A percentile compares a stretch with the other conserved stretches of the same genome.
Evolutionary conservation across 371 early-diverging fungal genomes (phyloP).

Genomic region (Mucor ambiguus): DNA sequence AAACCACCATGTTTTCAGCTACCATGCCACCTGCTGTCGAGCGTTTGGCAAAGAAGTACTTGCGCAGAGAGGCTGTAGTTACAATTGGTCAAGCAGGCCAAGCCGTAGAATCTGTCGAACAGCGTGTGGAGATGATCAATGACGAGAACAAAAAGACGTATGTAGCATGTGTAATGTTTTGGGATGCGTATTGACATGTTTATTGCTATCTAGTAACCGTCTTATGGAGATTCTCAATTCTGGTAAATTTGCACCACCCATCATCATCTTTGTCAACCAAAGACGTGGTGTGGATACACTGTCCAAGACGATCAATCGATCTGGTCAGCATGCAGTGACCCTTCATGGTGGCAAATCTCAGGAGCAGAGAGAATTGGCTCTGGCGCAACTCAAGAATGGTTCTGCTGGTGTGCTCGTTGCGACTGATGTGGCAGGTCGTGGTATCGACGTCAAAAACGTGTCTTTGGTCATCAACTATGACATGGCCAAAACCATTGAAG

Average conservation of each 20-base stretch:
- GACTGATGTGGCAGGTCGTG: conserved; percentile 98
- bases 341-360: conserved; percentile 97
- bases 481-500: conserved; percentile 96
- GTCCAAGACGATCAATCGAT: conserved; percentile 69
- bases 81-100: conserved; percentile 98
- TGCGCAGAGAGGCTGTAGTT: conserved; percentile 93
- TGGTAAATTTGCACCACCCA: conserved; percentile 76
- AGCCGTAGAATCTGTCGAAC: conserved; percentile 94
- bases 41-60: conserved; percentile 89
- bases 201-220: conserved; percentile 55
- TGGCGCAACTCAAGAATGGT: conserved; percentile 77
- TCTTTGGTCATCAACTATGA: conserved; percentile 97
- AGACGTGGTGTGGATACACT: conserved; percentile 86
- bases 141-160: conserved; percentile 86
- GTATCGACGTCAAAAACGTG: conserved; percentile 98
- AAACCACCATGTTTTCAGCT: conserved; percentile 99
- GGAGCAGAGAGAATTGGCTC: conserved; percentile 83
- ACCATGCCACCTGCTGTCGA: conserved; percentile 99
- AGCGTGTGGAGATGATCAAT: conserved; percentile 90
- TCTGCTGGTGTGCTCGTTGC: conserved; percentile 85
- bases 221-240: conserved; percentile 75
- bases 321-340: conserved; percentile 74
- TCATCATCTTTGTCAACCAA: conserved; percentile 98
- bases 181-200: background rate
- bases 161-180: conserved; percentile 18